Conservation (phyloP, 2,329 filamentous ascomycete genomes). For the Boeremia lycopersici region DNA sequence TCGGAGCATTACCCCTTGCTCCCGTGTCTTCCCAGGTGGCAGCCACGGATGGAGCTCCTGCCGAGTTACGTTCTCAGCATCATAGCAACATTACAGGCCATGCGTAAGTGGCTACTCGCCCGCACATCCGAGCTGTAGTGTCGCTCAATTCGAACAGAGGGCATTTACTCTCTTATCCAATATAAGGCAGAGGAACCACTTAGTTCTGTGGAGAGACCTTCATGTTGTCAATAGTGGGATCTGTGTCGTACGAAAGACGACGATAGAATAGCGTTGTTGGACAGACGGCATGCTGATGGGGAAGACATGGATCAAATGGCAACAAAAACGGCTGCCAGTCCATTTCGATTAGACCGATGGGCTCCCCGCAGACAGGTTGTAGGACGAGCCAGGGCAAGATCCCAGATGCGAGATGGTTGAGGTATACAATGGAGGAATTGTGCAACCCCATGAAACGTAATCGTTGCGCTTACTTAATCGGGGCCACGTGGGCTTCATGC, state of each 20-base stretch:
- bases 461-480: conserved; percentile 14
- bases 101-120: conserved; percentile 17
- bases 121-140: conserved; percentile 3
- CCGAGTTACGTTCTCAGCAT: conserved; percentile 20
- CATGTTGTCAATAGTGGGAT: conserved; percentile 4
- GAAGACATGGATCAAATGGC: conserved; percentile 21
- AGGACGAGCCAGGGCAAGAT: conserved; percentile 25
- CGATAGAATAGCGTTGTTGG: conserved; percentile 21
- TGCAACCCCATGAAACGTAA: conserved; percentile 25
- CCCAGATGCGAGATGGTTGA: conserved; percentile 29
- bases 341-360: conserved; percentile 21
- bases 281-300: conserved; percentile 22
- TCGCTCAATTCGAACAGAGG: conserved; percentile 3
- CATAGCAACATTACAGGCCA: conserved; percentile 17
- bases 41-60: conserved; percentile 28
- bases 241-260: conserved; percentile 17
- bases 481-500: conserved; percentile 30
- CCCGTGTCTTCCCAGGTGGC: conserved; percentile 26
- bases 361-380: conserved; percentile 24
- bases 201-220: background rate
- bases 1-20: conserved; percentile 38
- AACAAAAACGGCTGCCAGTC: conserved; percentile 35
- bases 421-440: conserved; percentile 25
- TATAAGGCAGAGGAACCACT: background rate
- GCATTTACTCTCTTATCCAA: background rate